Evolutionary conservation across 345 rosid species (phyloP), one percentile per base, ranked within the genome.

Genomic region (Ceriops tagal): DNA sequence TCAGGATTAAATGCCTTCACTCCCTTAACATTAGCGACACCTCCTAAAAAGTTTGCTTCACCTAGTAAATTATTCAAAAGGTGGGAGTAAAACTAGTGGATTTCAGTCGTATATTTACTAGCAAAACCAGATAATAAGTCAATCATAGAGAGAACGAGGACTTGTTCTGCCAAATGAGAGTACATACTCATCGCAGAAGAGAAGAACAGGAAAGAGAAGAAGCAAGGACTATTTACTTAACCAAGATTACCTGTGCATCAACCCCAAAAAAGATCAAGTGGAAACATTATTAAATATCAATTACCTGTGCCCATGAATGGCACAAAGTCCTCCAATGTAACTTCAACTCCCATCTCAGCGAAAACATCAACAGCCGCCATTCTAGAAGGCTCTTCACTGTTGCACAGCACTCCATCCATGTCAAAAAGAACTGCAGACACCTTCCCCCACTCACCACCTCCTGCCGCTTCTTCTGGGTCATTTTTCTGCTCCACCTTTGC

Each of bases 271-370:
- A 55, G 53, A 3, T 61, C 32, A 39, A 53, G n/a, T 9, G 19
- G 16, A 47, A 24, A 52, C 37, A 11, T 21, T 16, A 15, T 13
- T 13, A 13, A 43, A 43, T 43, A 43, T 11, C 5, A 43, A 56
- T 58, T 65, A 93, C 97, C 98, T 65, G 88, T 92, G 64, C 99
- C 99, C 82, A 77, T 92, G 79, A 95, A 95, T 53, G 96, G 93
- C 67, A 82, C 88, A 73, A 95, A 92, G 61, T 95, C 97, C n/a
- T 95, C 93, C 6, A 72, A 89, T 0, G 91, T 87, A 51, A 86
- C 96, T 66, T 86, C 77, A 53, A 91, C 88, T 30, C 97, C 97
- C 96, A 91, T 89, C 74, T 91, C 98, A 0, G 89, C 74, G 64
- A 93, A 93, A 60, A 91, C 78, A 75, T 91, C 97, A 3, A 93